Percentiles rank a stretch among this genome's conserved stretches.
Conservation (phyloP, 106 monocot species). For the Posidonia australis region DNA sequence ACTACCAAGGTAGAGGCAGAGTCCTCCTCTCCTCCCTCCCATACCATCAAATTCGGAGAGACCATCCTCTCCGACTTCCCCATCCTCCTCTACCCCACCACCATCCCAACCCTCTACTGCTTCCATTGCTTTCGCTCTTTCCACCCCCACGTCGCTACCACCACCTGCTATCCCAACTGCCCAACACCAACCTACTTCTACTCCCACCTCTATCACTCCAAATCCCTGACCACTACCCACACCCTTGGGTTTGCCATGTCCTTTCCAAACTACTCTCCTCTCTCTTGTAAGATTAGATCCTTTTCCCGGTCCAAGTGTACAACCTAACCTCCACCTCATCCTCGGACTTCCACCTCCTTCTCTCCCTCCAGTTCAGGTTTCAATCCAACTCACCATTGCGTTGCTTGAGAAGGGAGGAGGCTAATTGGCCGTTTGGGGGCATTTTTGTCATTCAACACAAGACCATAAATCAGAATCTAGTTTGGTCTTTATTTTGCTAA, state of each 20-base stretch:
- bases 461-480: too few relatives aligned
- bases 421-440: too few relatives aligned
- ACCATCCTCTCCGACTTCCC: conserved; percentile 58
- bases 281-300: conserved; percentile 5
- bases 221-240: conserved; percentile 18
- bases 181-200: conserved; percentile 1
- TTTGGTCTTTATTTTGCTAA: too few relatives aligned
- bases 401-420: conserved; percentile 63
- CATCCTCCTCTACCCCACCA: conserved; percentile 66
- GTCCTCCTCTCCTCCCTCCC: conserved; percentile 41
- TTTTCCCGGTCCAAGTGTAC: conserved; percentile 52
- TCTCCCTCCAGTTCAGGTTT: conserved; percentile 48
- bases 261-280: conserved; percentile 5
- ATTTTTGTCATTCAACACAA: too few relatives aligned
- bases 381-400: conserved; percentile 33
- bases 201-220: conserved; percentile 16
- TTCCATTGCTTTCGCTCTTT: conserved; percentile 30
- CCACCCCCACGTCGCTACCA: background rate
- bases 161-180: conserved; percentile 3
- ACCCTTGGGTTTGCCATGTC: conserved; percentile 15
- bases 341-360: conserved; percentile 26
- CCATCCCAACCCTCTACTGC: conserved; percentile 20
- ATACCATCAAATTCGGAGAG: conserved; percentile 50
- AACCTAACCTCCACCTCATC: conserved; percentile 29
- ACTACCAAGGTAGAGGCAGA: conserved; percentile 43